phyloP scores from a whole-genome alignment of 2,329 filamentous ascomycete species.

The Hypomyces perniciosus region DNA sequence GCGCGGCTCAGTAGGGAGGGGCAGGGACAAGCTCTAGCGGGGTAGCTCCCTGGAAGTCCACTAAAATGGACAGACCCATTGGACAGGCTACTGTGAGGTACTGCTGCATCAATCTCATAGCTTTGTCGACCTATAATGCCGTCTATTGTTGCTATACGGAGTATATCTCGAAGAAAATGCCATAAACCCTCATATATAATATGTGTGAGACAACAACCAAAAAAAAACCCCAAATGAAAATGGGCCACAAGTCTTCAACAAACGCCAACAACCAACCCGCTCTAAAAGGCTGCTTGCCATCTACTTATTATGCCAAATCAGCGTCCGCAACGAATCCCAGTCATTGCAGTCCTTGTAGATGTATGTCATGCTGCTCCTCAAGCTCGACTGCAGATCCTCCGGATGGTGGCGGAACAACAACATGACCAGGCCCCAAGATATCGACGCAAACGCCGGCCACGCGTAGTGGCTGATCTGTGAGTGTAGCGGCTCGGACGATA shows the following conservation, averaged over 20 bases:
- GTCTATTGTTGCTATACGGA: not conserved
- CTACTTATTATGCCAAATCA: slow-evolving; percentile 78
- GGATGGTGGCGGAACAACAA: slow-evolving; percentile 90
- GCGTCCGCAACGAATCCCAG: slow-evolving; percentile 80
- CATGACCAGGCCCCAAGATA: slow-evolving; percentile 94
- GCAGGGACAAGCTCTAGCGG: slow-evolving; percentile 19
- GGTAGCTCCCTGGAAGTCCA: slow-evolving; percentile 16
- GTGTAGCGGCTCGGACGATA: slow-evolving; percentile 44
- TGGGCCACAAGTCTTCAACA: not conserved
- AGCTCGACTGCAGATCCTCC: slow-evolving; percentile 80
- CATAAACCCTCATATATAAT: not conserved
- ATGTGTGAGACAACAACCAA: not conserved
- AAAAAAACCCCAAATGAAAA: not conserved
- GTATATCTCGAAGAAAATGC: not conserved
- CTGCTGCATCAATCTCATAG: too few species aligned
- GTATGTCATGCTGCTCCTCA: slow-evolving; percentile 95
- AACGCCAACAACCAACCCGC: not conserved
- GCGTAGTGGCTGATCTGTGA: slow-evolving; percentile 59
- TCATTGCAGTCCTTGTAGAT: slow-evolving; percentile 87
- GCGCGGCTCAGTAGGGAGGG: slow-evolving; percentile 2
- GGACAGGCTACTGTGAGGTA: too few species aligned
- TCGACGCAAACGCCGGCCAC: slow-evolving; percentile 86
- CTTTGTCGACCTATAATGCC: not conserved
- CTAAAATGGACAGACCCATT: not conserved
- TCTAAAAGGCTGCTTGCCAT: slow-evolving; percentile 2